Evolutionary conservation across 805 yeast genomes (phyloP), one percentile per base, ranked within the genome.

Genomic region (Peterozyma toletana): DNA sequence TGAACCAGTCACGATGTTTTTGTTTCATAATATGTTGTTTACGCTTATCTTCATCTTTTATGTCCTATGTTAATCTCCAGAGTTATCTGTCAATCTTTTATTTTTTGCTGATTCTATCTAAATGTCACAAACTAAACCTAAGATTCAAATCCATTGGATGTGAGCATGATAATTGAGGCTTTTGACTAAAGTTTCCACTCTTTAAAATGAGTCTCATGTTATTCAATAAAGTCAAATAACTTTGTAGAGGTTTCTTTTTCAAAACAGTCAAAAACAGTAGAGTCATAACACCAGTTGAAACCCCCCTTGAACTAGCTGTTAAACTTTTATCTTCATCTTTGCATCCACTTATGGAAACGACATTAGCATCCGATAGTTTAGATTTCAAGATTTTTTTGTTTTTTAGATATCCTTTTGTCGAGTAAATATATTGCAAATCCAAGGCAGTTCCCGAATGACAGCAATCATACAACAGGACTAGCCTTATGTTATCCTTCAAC

Each of bases 361-460:
- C 83, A 59, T 83, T 90, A 6, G 87, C 86, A 0, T 86, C 75
- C 1, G 85, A 71, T 40, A 78, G 72, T 55, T 81, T 83, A 31
- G 74, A 85, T 55, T 80, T 78, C 59, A 77, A 71, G 50, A 82
- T 60, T 56, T 78, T 81, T 30, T 87, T 86, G 60, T 83, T 88
- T 62, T 83, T 84, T 40, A 84, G 54, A 3, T 79, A 75, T 42
- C 90, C 90, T 55, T 82, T 80, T 11, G 90, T 83, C 6, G 87
- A 79, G 61, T 87, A 87, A 39, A 77, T 70, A 53, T 77, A 87
- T 1, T 95, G 96, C 46, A 87, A 65, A 60, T 87, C 96, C 50
- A 87, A 61, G 1, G 77, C 91, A 1, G 91, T 77, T 11, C 95
- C 96, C 1, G 91, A 83, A 58, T 87, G 96, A 59, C 96, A 87